Evolutionary conservation across 352 stramenopile genomes (phyloP).

Genomic region (Pythium periplocum): DNA sequence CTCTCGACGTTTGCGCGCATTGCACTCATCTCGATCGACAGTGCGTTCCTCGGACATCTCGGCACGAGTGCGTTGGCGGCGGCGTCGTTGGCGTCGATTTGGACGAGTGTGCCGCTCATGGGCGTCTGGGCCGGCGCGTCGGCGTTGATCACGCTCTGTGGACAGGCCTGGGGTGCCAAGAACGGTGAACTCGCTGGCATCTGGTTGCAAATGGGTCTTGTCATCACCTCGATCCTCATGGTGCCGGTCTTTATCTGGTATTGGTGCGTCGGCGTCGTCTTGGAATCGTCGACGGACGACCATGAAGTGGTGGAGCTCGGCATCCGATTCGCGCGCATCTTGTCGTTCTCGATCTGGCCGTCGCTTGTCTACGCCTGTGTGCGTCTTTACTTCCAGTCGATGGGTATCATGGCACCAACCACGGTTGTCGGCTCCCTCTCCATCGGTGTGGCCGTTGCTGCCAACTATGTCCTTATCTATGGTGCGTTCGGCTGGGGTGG

Average conservation of each 20-base stretch:
- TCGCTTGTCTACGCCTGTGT: conserved; percentile 72
- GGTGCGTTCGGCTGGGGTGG: conserved; percentile 38
- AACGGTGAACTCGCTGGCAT: conserved; percentile 59
- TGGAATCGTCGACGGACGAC: conserved; percentile 59
- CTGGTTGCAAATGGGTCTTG: conserved; percentile 66
- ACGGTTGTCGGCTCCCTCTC: conserved; percentile 65
- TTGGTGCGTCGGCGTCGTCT: conserved; percentile 41
- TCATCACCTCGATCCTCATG: conserved; percentile 37
- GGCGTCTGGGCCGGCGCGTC: conserved; percentile 66
- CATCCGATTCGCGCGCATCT: conserved; percentile 67
- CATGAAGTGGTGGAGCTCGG: conserved; percentile 57
- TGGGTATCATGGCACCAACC: conserved; percentile 73
- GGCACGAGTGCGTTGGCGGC: conserved; percentile 65
- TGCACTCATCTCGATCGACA: conserved; percentile 72
- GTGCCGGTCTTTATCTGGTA: conserved; percentile 62
- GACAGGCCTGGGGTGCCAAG: conserved; percentile 65
- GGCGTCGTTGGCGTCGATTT: conserved; percentile 69
- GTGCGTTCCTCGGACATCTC: conserved; percentile 70
- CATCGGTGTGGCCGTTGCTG: conserved; percentile 45
- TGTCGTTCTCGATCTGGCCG: conserved; percentile 76
- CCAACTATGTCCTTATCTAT: neutral
- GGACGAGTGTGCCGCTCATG: conserved; percentile 65
- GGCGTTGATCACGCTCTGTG: conserved; percentile 75
- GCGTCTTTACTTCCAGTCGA: conserved; percentile 79
- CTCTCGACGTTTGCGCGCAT: conserved; percentile 75